Evolutionary conservation across 106 monocot species (phyloP).

Genomic region (Chionographis japonica): DNA sequence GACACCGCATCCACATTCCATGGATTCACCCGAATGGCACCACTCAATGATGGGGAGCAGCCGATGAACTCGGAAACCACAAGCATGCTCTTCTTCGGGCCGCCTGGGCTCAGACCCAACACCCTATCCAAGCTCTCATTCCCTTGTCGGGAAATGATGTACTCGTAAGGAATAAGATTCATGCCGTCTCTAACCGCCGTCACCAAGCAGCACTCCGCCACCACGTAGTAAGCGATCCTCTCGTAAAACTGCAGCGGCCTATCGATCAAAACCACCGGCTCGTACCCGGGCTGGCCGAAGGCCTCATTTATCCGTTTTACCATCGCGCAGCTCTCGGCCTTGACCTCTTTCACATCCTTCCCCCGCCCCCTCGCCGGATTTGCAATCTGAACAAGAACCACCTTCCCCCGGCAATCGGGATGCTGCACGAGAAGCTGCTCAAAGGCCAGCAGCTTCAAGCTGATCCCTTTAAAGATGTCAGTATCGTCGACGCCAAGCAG

Average conservation of each 20-base stretch:
- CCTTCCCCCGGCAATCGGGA: constrained; percentile 42
- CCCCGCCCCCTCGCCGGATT: constrained; percentile 64
- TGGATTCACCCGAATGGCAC: constrained; percentile 67
- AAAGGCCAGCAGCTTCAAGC: constrained; percentile 57
- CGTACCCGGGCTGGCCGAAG: constrained; percentile 42
- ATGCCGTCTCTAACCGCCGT: constrained; percentile 77
- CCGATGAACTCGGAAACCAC: constrained; percentile 82
- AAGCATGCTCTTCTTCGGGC: constrained; percentile 54
- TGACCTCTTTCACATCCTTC: constrained; percentile 59
- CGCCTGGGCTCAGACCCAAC: constrained; percentile 16
- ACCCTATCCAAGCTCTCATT: constrained; percentile 42
- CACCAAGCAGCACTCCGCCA: constrained; percentile 67
- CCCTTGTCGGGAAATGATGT: constrained; percentile 58
- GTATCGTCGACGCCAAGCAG: constrained; percentile 72
- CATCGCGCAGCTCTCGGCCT: constrained; percentile 41
- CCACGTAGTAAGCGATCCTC: constrained; percentile 57
- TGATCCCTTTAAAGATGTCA: constrained; percentile 78
- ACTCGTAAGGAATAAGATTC: constrained; percentile 80
- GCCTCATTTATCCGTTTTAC: constrained; percentile 51
- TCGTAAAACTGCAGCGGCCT: constrained; percentile 54
- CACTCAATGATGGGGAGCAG: constrained; percentile 69
- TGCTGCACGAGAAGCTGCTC: constrained; percentile 59
- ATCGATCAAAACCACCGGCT: constrained; percentile 60
- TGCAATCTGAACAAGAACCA: constrained; percentile 63
- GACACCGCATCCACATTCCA: constrained; percentile 70